phyloP scores from a whole-genome alignment of 176 grass and related monocot species.

The Ananas comosus region DNA sequence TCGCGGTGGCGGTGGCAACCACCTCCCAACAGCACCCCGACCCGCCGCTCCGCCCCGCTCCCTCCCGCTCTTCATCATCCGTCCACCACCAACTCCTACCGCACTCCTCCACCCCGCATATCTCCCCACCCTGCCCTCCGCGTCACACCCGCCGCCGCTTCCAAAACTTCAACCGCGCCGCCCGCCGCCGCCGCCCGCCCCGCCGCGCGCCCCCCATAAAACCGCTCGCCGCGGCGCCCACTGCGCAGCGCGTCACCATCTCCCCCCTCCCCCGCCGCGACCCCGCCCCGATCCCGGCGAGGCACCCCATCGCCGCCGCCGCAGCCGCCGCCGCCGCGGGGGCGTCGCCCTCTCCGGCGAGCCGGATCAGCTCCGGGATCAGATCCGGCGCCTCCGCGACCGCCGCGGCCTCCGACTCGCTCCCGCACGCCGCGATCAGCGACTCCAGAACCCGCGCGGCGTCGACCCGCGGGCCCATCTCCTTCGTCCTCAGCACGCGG shows the following conservation, averaged over 20 bases:
- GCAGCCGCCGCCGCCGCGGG: slow-evolving; percentile 34
- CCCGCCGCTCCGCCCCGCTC: slow-evolving; percentile 64
- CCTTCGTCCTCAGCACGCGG: slow-evolving; percentile 32
- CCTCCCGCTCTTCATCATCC: slow-evolving; percentile 69
- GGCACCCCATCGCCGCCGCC: slow-evolving; percentile 34
- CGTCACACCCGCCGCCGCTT: slow-evolving; percentile 48
- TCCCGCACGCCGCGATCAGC: slow-evolving; percentile 22
- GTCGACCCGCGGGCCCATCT: slow-evolving; percentile 42
- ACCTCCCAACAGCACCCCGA: slow-evolving; percentile 77
- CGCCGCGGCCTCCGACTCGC: slow-evolving; percentile 7
- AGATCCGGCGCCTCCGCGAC: slow-evolving; percentile 33
- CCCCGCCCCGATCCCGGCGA: slow-evolving; percentile 21
- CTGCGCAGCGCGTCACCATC: slow-evolving; percentile 43
- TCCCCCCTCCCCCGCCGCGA: slow-evolving; percentile 24
- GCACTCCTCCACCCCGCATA: slow-evolving; percentile 52
- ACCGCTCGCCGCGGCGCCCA: slow-evolving; percentile 36
- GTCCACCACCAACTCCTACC: slow-evolving; percentile 30
- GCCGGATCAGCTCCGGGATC: slow-evolving; percentile 50
- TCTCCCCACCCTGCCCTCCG: slow-evolving; percentile 67
- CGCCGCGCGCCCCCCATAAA: slow-evolving; percentile 10
- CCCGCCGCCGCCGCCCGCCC: slow-evolving; percentile 8
- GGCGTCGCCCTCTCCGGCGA: slow-evolving; percentile 46
- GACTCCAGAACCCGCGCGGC: slow-evolving; percentile 41
- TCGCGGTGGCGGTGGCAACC: slow-evolving; percentile 67
- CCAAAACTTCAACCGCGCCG: slow-evolving; percentile 45